These are phyloP conservation scores for Mycosarcoma mackinlayi DNA, from an alignment of 1,284 basidiomycete species.

Conservation along the genomic window DNA sequence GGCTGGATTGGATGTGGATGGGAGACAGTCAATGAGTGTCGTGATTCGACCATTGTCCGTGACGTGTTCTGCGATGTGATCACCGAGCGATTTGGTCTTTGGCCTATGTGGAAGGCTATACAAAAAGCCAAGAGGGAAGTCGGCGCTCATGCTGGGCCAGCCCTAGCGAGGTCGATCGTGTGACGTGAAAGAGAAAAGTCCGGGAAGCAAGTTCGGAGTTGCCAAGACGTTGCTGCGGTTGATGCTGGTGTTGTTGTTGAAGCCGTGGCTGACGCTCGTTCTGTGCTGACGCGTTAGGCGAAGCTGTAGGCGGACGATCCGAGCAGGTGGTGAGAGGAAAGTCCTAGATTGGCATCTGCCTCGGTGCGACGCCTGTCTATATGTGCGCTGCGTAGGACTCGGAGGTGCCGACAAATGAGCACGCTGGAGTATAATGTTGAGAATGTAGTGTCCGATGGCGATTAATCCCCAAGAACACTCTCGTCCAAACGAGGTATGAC, in stretches of 20 bases:
- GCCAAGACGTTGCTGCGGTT: neutral
- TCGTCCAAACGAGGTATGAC: no score
- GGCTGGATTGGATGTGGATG: constrained; percentile 61
- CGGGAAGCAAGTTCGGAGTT: neutral
- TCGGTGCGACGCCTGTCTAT: no score
- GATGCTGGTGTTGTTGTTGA: neutral
- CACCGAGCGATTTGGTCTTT: constrained; percentile 61
- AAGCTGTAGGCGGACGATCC: neutral
- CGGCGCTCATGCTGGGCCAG: constrained; percentile 58
- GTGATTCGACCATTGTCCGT: constrained; percentile 64
- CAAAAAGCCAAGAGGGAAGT: constrained; percentile 62
- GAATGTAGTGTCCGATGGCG: no score
- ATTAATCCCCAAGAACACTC: no score
- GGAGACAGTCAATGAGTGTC: constrained; percentile 63
- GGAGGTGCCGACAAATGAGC: no score
- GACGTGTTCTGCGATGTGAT: constrained; percentile 62
- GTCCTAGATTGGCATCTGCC: no score
- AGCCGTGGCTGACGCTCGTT: no score
- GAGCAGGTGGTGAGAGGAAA: neutral
- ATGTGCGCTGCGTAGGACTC: no score
- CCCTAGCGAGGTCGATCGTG: constrained; percentile 21
- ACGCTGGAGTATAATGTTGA: no score
- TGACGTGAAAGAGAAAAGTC: constrained; percentile 1
- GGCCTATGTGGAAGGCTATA: constrained; percentile 58
- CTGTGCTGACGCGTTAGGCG: neutral